These are phyloP conservation scores for Mycena venus DNA, from an alignment of 768 basidiomycete species.

Conservation along the genomic window DNA sequence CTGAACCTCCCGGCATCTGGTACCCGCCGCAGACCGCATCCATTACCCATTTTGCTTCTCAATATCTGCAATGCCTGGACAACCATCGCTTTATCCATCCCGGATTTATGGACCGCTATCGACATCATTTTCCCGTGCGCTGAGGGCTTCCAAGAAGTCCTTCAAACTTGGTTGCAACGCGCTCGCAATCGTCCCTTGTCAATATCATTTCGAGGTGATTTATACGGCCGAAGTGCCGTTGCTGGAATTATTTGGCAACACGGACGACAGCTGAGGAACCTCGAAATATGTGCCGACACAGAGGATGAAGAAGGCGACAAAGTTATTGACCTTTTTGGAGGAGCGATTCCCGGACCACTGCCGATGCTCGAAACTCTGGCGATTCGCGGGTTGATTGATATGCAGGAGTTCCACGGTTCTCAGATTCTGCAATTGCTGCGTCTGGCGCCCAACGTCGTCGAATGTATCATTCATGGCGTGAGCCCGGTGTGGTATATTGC, in stretches of 20 bases:
- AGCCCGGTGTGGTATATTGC: too few species aligned
- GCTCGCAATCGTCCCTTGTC: not conserved
- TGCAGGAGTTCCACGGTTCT: not conserved
- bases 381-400: not conserved
- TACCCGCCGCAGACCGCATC: not conserved
- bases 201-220: not conserved
- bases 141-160: not conserved
- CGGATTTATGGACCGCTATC: not conserved
- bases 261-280: not conserved
- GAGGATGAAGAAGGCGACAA: not conserved
- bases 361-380: not conserved
- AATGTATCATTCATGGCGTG: too few species aligned
- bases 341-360: not conserved
- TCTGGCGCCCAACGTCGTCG: too few species aligned
- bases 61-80: not conserved
- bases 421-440: not conserved
- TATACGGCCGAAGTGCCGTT: too few species aligned
- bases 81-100: not conserved
- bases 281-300: not conserved
- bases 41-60: not conserved
- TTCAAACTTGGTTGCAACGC: not conserved
- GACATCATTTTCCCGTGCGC: not conserved
- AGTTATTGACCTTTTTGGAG: not conserved
- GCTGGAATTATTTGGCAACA: too few species aligned
- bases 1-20: not conserved